A percentile compares a stretch with the other conserved stretches of the same genome.
Conservation (phyloP, 1,284 basidiomycete species). For the Volvariella volvacea region DNA sequence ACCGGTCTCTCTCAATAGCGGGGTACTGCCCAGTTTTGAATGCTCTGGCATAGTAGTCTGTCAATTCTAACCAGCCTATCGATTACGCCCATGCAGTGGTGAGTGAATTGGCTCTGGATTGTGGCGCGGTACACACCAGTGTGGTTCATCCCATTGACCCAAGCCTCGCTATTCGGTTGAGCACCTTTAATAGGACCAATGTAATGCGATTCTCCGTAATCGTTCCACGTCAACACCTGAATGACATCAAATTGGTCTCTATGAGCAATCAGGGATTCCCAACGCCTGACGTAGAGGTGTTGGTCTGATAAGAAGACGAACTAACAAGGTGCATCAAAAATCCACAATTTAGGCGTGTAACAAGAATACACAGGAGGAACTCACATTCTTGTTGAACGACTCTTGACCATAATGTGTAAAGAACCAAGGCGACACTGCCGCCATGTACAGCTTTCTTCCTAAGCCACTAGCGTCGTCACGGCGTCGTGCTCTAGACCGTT, state of each 20-base stretch:
- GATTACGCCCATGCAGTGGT: too few species aligned
- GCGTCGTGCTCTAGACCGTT: constrained; percentile 8
- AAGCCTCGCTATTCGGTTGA: constrained; percentile 56
- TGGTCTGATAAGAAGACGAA: constrained; percentile 64
- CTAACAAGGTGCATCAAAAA: constrained; percentile 20
- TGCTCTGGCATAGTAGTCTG: constrained; percentile 63
- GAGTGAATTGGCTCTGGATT: too few species aligned
- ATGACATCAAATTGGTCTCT: constrained; percentile 57
- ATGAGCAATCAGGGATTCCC: constrained; percentile 62
- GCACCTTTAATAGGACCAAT: constrained; percentile 62
- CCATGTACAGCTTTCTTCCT: constrained; percentile 33
- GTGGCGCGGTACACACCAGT: constrained; percentile 40
- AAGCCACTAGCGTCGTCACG: constrained; percentile 19
- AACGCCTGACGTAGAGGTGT: constrained; percentile 67
- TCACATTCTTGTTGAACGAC: constrained; percentile 77
- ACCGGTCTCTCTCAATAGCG: constrained; percentile 52
- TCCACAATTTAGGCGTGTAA: too few species aligned
- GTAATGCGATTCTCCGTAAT: constrained; percentile 54
- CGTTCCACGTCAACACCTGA: constrained; percentile 63
- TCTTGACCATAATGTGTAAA: constrained; percentile 69
- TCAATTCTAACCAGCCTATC: constrained; percentile 58
- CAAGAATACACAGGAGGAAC: constrained; percentile 14
- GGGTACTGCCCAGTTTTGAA: constrained; percentile 76
- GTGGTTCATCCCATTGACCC: constrained; percentile 64
- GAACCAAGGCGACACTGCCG: constrained; percentile 66